Conservation (phyloP, 805 yeast genomes). For the Metschnikowia sp. region DNA sequence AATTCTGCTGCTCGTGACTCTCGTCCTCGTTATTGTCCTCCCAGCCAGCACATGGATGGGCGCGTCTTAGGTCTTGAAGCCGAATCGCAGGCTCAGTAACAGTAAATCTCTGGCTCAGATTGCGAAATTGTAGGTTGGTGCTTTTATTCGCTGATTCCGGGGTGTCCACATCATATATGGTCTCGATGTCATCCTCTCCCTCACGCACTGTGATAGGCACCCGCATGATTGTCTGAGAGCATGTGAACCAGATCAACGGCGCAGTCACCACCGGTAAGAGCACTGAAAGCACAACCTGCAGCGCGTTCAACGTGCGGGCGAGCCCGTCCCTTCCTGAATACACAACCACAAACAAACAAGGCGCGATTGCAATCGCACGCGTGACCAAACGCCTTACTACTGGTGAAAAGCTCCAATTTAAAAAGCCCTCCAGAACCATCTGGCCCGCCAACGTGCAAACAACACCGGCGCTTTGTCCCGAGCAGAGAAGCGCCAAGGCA, state of each 20-base stretch:
- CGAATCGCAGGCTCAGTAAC: constrained; percentile 40
- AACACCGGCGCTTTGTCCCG: constrained; percentile 95
- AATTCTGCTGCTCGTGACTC: constrained; percentile 13
- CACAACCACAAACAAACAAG: constrained; percentile 73
- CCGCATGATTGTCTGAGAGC: constrained; percentile 62
- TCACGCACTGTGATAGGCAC: constrained; percentile 40
- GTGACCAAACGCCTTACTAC: constrained; percentile 78
- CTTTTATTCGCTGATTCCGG: constrained; percentile 1
- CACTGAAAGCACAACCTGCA: constrained; percentile 79
- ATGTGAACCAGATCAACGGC: constrained; percentile 80
- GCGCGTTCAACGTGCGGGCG: constrained; percentile 66
- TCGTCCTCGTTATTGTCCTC: constrained; percentile 31
- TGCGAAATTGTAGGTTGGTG: constrained; percentile 4
- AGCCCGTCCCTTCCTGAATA: constrained; percentile 80
- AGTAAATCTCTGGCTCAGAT: constrained; percentile 20
- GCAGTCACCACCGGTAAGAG: constrained; percentile 85
- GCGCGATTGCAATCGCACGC: constrained; percentile 77
- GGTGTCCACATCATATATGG: constrained; percentile 15
- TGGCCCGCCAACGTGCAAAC: constrained; percentile 94
- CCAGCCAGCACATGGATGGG: constrained; percentile 43
- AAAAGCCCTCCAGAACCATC: constrained; percentile 88
- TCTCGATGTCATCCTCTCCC: constrained; percentile 25
- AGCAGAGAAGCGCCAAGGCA: constrained; percentile 82
- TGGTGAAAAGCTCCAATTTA: constrained; percentile 77
- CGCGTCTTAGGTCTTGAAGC: constrained; percentile 36